A percentile compares a stretch with the other conserved stretches of the same genome.
phyloP scores from a whole-genome alignment of 2,329 filamentous ascomycete genomes.

The Colletotrichum caudatum region DNA sequence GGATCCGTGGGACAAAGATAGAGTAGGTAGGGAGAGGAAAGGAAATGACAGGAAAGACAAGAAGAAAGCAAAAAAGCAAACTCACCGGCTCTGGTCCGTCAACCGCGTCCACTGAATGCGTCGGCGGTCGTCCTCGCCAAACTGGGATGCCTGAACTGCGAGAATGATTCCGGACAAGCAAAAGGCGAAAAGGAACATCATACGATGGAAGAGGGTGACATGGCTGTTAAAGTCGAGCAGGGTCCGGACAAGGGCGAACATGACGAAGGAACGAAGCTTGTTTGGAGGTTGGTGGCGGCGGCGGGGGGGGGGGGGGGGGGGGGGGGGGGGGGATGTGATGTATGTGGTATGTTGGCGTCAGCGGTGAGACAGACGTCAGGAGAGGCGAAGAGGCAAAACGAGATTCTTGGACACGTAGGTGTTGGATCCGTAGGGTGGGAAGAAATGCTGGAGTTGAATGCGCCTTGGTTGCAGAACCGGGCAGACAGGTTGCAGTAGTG shows the following conservation, averaged over 20 bases:
- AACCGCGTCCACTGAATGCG: conserved; percentile 43
- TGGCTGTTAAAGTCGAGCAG: conserved; percentile 40
- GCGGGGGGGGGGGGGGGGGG: too few species aligned
- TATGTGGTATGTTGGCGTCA: background rate
- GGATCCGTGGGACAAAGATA: background rate
- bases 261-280: conserved; percentile 4
- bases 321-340: too few species aligned
- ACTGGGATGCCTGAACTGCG: conserved; percentile 43
- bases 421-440: background rate
- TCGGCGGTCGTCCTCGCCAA: conserved; percentile 30
- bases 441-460: conserved; percentile 3
- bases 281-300: background rate
- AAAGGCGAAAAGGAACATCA: conserved; percentile 43
- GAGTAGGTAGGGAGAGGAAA: background rate
- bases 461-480: background rate
- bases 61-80: background rate
- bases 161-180: conserved; percentile 43
- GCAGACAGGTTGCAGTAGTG: conserved; percentile 20
- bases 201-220: conserved; percentile 41
- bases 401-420: conserved; percentile 5
- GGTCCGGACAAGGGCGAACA: conserved; percentile 23
- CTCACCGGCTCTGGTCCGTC: conserved; percentile 42
- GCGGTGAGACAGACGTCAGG: conserved; percentile 17
- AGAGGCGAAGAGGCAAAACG: background rate
- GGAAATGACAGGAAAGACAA: background rate